Base-by-base conservation (phyloP, 169 alveolate species). In the Cytauxzoon felis region DNA sequence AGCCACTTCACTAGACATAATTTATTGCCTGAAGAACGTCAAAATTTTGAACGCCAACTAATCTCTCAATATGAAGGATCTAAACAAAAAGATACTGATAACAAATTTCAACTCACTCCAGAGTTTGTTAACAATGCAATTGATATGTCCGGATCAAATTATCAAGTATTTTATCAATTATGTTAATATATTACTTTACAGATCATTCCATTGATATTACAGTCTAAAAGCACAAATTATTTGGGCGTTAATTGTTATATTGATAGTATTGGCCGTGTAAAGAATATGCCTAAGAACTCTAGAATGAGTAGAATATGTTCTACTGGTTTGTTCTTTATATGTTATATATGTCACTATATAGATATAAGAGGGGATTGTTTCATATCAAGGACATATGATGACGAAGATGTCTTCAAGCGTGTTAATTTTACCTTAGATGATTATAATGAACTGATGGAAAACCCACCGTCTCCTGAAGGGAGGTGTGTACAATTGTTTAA, bases 291-390 rank as follows among this genome's bases (percentile, higher is more conserved):
- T 5, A 76, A 67, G n/a, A 92, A 92, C 60, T 87, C 95, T 16
- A 54, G 96, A 29, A 95, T 95, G 9, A 78, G 96, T 3, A 86
- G 93, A 40, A 76, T 92, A 9, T 91, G 96, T 47, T 90, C 94
- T 34, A 88, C 91, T 13, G 90, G 90, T 76, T 53, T 1, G 52
- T 5, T 9, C 3, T 16, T 0, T 3, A 73, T 23, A 18, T 51
- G 5, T 16, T 27, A 11, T 32, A 4, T 18, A 27, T 19, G 32
- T 16, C 16, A 49, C 2, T 11, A 13, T 29, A 52, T 78, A 65
- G 94, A 91, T 42, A 87, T 91, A 24, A 79, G 93, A 27, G 96
- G 96, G 33, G 96, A 91, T 62, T 91, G 95, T 40, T 91, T 90
- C 64, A 56, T 92, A 27, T 90, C 95, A 13, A 75, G 78, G 65